Evolutionary conservation across 371 early-diverging fungal genomes (phyloP).

Genomic region (Neoconidiobolus thromboides): DNA sequence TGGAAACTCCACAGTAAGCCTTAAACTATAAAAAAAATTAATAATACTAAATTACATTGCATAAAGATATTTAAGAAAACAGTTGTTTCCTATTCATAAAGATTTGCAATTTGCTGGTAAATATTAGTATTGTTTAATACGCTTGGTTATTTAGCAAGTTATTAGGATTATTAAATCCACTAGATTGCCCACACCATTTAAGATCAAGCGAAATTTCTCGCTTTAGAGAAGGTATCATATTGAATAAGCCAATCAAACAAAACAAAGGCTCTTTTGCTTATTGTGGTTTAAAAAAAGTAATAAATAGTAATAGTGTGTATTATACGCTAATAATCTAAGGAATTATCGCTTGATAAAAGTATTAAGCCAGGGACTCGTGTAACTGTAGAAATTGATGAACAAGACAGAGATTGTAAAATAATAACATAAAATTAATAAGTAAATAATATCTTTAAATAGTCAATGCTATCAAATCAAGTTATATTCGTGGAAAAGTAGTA

Average conservation of each 20-base stretch:
- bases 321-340: conserved; percentile 6
- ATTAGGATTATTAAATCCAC: conserved; percentile 37
- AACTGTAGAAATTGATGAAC: conserved; percentile 35
- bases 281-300: conserved; percentile 30
- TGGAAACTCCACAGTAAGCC: conserved; percentile 42
- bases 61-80: conserved; percentile 36
- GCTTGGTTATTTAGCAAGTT: neutral
- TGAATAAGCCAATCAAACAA: conserved; percentile 20
- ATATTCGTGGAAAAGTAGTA: conserved; percentile 33
- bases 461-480: conserved; percentile 13
- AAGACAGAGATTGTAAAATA: conserved; percentile 7
- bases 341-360: conserved; percentile 29
- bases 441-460: conserved; percentile 1
- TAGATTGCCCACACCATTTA: conserved; percentile 56
- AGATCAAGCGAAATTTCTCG: conserved; percentile 28
- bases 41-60: neutral
- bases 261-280: conserved; percentile 34
- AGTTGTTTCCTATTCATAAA: conserved; percentile 42
- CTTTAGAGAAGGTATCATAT: conserved; percentile 47
- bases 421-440: neutral
- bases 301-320: neutral
- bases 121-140: neutral
- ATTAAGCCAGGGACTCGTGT: conserved; percentile 43
- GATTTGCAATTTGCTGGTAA: conserved; percentile 44
- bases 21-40: neutral